phyloP scores from a whole-genome alignment of 2,329 filamentous ascomycete species.

The Colletotrichum higginsianum region DNA sequence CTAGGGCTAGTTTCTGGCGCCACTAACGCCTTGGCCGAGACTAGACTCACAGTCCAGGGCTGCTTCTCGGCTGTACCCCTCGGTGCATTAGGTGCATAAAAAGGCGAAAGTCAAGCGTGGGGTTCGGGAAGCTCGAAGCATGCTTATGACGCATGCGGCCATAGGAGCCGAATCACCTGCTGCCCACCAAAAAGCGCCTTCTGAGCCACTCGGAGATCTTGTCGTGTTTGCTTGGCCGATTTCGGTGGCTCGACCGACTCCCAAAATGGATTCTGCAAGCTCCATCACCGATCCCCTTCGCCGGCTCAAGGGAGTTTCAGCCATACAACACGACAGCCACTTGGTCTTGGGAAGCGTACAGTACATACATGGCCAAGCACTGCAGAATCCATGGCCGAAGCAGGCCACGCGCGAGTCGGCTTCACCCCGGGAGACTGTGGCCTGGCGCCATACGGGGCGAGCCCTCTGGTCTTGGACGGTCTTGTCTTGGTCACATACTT shows the following conservation, averaged over 20 bases:
- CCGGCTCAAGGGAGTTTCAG: not conserved
- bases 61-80: not conserved
- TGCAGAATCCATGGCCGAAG: not conserved
- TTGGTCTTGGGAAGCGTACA: not conserved
- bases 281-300: no score
- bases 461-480: no score
- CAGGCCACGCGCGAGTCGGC: not conserved
- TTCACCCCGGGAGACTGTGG: no score
- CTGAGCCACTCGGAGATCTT: not conserved
- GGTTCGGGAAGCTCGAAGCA: not conserved
- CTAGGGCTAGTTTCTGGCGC: not conserved
- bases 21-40: slow-evolving; percentile 2
- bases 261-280: not conserved
- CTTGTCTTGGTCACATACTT: no score
- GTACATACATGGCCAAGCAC: not conserved
- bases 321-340: not conserved
- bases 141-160: slow-evolving; percentile 25
- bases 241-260: no score
- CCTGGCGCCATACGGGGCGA: not conserved
- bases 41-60: not conserved
- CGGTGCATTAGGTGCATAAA: not conserved
- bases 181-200: not conserved
- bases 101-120: not conserved
- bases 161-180: not conserved
- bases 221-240: not conserved